These are phyloP conservation scores for Viola odorata DNA, from an alignment of 345 rosid species.

Conservation along the genomic window DNA sequence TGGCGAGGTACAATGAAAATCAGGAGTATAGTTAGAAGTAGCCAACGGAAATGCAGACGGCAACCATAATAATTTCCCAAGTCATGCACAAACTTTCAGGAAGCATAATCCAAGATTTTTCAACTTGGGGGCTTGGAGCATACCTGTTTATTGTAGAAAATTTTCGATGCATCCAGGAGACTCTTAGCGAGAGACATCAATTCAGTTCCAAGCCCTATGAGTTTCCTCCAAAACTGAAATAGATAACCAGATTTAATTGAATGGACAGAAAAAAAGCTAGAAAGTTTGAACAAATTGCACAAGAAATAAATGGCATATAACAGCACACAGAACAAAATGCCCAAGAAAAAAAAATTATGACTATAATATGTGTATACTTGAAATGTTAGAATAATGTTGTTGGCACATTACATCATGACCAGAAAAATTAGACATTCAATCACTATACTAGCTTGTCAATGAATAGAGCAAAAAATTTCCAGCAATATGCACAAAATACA, in stretches of 20 bases:
- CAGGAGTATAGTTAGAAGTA: not conserved
- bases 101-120: not conserved
- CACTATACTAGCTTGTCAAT: not conserved
- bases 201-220: conserved; percentile 61
- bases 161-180: conserved; percentile 54
- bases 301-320: too few species aligned
- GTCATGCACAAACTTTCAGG: too few species aligned
- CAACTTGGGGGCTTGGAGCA: conserved; percentile 8
- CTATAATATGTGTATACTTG: not conserved
- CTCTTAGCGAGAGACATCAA: conserved; percentile 61
- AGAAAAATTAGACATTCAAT: conserved; percentile 6
- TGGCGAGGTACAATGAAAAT: conserved; percentile 8
- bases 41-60: too few species aligned
- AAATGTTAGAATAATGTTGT: not conserved
- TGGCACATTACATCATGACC: not conserved
- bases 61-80: too few species aligned
- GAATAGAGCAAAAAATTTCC: not conserved
- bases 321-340: too few species aligned
- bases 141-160: conserved; percentile 55
- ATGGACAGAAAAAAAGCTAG: not conserved
- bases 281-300: too few species aligned
- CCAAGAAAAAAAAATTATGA: not conserved
- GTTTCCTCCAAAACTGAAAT: conserved; percentile 29
- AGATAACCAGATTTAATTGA: not conserved
- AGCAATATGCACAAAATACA: not conserved